phyloP scores from a whole-genome alignment of 345 rosid genomes.

The Laguncularia racemosa region DNA sequence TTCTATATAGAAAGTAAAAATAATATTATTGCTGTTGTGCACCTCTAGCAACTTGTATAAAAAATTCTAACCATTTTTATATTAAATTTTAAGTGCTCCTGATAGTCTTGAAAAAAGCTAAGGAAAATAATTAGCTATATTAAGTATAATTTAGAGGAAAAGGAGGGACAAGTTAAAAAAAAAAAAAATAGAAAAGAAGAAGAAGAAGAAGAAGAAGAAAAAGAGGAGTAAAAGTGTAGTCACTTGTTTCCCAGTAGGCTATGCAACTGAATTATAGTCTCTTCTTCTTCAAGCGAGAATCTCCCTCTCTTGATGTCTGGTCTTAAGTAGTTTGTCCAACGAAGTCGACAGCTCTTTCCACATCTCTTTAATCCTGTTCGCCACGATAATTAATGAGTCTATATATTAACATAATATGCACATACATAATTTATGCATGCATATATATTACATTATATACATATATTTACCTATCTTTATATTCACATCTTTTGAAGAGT shows the following conservation, averaged over 20 bases:
- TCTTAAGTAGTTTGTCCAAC: constrained; percentile 84
- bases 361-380: constrained; percentile 45
- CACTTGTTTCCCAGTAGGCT: constrained; percentile 74
- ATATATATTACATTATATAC: no score
- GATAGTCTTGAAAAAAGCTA: neutral
- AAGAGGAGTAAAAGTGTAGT: neutral
- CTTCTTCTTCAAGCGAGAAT: constrained; percentile 73
- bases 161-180: no score
- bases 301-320: constrained; percentile 84
- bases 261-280: constrained; percentile 64
- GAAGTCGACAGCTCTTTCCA: constrained; percentile 85
- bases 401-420: no score
- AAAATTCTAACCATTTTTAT: neutral
- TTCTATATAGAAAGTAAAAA: no score
- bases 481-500: no score
- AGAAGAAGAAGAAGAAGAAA: neutral
- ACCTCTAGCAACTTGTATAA: no score
- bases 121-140: no score
- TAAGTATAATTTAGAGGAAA: no score
- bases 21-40: no score
- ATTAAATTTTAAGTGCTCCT: neutral
- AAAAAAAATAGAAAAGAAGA: no score
- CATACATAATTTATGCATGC: no score
- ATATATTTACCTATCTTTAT: no score
- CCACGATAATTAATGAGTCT: neutral